These are phyloP conservation scores for Bertia moriformis DNA, from an alignment of 2,329 filamentous ascomycete species.

Conservation along the genomic window DNA sequence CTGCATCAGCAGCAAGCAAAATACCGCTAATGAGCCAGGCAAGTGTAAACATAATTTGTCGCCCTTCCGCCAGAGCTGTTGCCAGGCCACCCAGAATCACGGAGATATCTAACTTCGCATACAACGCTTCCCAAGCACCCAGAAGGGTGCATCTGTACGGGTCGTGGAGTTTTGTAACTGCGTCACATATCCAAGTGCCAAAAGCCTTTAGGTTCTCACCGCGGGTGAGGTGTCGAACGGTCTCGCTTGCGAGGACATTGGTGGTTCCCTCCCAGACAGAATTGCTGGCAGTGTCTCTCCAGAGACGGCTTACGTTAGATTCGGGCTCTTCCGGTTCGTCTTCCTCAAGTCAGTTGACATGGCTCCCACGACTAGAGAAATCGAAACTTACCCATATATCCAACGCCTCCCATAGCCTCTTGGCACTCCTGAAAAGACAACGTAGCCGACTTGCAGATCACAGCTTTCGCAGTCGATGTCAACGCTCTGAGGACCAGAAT, in stretches of 20 bases:
- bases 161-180: slow-evolving; percentile 3
- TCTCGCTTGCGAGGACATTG: slow-evolving; percentile 4
- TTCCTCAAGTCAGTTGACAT: background rate
- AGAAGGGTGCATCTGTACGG: slow-evolving; percentile 4
- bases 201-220: slow-evolving; percentile 4
- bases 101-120: background rate
- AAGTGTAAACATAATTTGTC: slow-evolving; percentile 16
- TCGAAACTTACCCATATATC: slow-evolving; percentile 13
- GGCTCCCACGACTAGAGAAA: background rate
- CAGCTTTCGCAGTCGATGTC: slow-evolving; percentile 14
- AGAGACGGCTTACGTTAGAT: slow-evolving; percentile 3
- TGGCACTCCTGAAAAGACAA: slow-evolving; percentile 18
- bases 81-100: slow-evolving; percentile 4
- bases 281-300: slow-evolving; percentile 3
- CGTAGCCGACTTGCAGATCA: slow-evolving; percentile 15
- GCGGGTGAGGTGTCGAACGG: slow-evolving; percentile 4
- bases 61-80: slow-evolving; percentile 10
- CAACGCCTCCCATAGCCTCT: slow-evolving; percentile 19
- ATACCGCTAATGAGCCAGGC: slow-evolving; percentile 17
- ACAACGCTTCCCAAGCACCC: background rate
- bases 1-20: slow-evolving; percentile 19
- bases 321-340: slow-evolving; percentile 12
- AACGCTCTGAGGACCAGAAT: slow-evolving; percentile 3
- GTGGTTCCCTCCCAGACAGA: slow-evolving; percentile 5
- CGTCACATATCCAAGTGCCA: slow-evolving; percentile 2